Evolutionary conservation across 768 basidiomycete genomes (phyloP).

Genomic region (Tephrocybe sp.): DNA sequence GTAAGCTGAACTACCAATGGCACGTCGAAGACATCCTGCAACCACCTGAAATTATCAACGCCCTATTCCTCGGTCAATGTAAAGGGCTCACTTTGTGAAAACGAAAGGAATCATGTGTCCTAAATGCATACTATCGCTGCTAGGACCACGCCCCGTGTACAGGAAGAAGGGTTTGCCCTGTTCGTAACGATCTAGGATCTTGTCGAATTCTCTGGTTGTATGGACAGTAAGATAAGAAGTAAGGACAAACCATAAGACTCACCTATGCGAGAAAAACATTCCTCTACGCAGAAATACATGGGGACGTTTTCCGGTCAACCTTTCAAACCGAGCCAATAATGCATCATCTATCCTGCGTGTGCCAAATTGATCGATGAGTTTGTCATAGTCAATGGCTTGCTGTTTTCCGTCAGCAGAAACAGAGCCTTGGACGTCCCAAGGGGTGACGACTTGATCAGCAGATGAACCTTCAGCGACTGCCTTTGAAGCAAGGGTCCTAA

Average conservation of each 20-base stretch:
- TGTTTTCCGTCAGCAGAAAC: constrained; percentile 88
- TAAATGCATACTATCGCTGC: constrained; percentile 95
- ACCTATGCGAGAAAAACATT: constrained; percentile 99
- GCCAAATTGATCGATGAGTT: constrained; percentile 92
- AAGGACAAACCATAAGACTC: constrained; percentile 26
- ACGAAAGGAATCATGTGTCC: constrained; percentile 98
- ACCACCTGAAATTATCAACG: constrained; percentile 60
- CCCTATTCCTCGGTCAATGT: background rate
- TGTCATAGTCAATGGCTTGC: constrained; percentile 95
- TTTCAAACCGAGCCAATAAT: constrained; percentile 87
- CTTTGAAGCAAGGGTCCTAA: background rate
- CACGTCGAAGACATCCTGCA: constrained; percentile 94
- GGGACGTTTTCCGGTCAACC: constrained; percentile 82
- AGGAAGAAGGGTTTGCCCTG: constrained; percentile 97
- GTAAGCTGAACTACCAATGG: constrained; percentile 96
- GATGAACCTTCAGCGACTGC: background rate
- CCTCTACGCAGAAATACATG: constrained; percentile 88
- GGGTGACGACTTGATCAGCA: constrained; percentile 82
- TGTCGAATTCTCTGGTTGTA: constrained; percentile 79
- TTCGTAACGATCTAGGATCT: constrained; percentile 93
- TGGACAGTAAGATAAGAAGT: background rate
- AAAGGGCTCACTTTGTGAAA: constrained; percentile 82
- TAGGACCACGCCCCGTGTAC: constrained; percentile 96
- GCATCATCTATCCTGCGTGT: constrained; percentile 77
- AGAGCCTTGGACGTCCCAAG: constrained; percentile 96